phyloP scores from a whole-genome alignment of 352 stramenopile genomes.

The Phytophthora europaea region DNA sequence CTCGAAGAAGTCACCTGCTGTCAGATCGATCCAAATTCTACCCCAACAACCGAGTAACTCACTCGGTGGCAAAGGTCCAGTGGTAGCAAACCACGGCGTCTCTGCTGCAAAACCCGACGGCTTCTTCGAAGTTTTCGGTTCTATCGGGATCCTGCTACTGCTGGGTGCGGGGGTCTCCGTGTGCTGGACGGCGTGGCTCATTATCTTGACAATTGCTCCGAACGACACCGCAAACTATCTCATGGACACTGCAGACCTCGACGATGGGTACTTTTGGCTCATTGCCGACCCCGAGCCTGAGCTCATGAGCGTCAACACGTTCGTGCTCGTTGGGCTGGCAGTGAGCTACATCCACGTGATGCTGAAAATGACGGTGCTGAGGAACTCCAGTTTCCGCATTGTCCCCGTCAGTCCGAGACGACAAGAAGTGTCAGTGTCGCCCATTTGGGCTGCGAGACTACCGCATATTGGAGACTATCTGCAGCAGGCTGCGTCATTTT shows the following conservation, averaged over 20 bases:
- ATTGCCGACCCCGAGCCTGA: conserved; percentile 26
- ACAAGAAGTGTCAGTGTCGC: neutral
- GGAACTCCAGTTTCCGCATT: conserved; percentile 9
- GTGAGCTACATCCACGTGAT: conserved; percentile 36
- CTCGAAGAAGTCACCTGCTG: neutral
- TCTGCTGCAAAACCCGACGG: neutral
- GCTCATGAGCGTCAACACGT: conserved; percentile 20
- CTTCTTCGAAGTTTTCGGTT: conserved; percentile 34
- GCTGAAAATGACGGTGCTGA: conserved; percentile 34
- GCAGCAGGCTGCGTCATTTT: conserved; percentile 8
- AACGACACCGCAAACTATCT: conserved; percentile 53
- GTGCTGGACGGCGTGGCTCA: conserved; percentile 45
- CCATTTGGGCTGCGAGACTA: neutral
- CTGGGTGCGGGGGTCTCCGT: conserved; percentile 27
- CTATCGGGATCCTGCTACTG: conserved; percentile 27
- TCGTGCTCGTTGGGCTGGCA: conserved; percentile 21
- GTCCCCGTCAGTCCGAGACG: neutral
- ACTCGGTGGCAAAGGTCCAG: neutral
- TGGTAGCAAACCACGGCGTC: neutral
- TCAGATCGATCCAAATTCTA: conserved; percentile 3
- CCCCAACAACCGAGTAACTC: neutral
- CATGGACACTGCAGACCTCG: conserved; percentile 57
- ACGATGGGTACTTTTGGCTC: conserved; percentile 64
- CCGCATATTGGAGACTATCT: conserved; percentile 19
- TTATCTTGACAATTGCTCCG: conserved; percentile 39